A percentile compares a stretch with the other conserved stretches of the same genome.
Evolutionary conservation across 2,329 filamentous ascomycete species (phyloP).

Genomic region (Epichloe aotearoae): DNA sequence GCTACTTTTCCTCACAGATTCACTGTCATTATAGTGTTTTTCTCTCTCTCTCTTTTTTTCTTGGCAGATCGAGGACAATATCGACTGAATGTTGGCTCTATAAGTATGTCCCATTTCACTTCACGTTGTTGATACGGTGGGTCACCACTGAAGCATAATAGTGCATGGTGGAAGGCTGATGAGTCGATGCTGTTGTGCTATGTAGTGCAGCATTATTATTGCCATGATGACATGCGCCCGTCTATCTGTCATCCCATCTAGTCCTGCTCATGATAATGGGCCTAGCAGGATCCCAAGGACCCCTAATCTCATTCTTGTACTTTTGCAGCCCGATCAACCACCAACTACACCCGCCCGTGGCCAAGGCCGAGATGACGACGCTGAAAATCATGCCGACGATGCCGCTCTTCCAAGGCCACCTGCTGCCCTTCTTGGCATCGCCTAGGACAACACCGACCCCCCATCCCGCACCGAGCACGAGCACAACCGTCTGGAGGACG

Average conservation of each 20-base stretch:
- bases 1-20: no score
- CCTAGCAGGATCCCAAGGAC: constrained; percentile 91
- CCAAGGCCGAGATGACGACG: constrained; percentile 57
- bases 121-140: no score
- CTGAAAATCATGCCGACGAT: constrained; percentile 66
- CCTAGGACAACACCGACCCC: constrained; percentile 55
- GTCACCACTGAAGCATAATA: no score
- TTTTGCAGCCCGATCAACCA: constrained; percentile 95
- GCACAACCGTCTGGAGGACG: constrained; percentile 56
- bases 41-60: no score
- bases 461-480: constrained; percentile 69
- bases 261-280: constrained; percentile 66
- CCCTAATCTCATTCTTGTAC: constrained; percentile 98
- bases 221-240: no score
- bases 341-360: constrained; percentile 92
- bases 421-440: constrained; percentile 25
- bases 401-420: constrained; percentile 39
- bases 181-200: no score
- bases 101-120: no score
- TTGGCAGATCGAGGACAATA: no score
- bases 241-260: constrained; percentile 30
- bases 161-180: no score
- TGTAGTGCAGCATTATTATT: no score
- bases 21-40: no score
- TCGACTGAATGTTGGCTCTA: no score